Evolutionary conservation across 352 stramenopile genomes (phyloP).

Genomic region (Pythium brassicae): DNA sequence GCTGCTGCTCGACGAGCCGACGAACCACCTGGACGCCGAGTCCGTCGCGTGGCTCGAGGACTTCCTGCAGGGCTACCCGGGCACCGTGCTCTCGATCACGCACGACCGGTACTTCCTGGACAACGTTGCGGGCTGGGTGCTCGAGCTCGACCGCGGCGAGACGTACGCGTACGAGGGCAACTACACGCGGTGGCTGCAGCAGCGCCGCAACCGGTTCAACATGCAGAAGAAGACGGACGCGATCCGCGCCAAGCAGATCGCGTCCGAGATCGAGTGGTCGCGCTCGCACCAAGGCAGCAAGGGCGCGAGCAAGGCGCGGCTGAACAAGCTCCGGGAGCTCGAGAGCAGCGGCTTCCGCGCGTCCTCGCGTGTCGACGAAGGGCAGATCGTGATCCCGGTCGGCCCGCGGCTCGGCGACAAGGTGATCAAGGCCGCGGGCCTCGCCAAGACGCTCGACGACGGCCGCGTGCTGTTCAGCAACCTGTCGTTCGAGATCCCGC

Average conservation of each 20-base stretch:
- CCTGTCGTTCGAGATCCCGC: slow-evolving; percentile 92
- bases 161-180: slow-evolving; percentile 98
- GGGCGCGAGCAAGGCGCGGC: slow-evolving; percentile 90
- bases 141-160: slow-evolving; percentile 95
- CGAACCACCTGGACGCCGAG: slow-evolving; percentile 98
- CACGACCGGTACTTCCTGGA: slow-evolving; percentile 99
- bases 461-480: slow-evolving; percentile 91
- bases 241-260: slow-evolving; percentile 89
- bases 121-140: slow-evolving; percentile 96
- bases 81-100: slow-evolving; percentile 97
- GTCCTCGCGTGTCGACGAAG: slow-evolving; percentile 69
- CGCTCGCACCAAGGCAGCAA: slow-evolving; percentile 76
- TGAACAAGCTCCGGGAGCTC: slow-evolving; percentile 91
- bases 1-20: slow-evolving; percentile 97
- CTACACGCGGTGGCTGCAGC: slow-evolving; percentile 96
- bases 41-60: slow-evolving; percentile 96
- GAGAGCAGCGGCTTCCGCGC: slow-evolving; percentile 56
- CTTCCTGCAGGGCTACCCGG: slow-evolving; percentile 95
- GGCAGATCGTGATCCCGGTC: slow-evolving; percentile 89
- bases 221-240: slow-evolving; percentile 93
- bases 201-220: slow-evolving; percentile 93
- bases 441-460: slow-evolving; percentile 71
- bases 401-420: slow-evolving; percentile 92
- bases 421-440: slow-evolving; percentile 81
- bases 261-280: slow-evolving; percentile 94